These are phyloP conservation scores for Ganoderma meredithae DNA, from an alignment of 1,284 basidiomycete species.

Conservation along the genomic window DNA sequence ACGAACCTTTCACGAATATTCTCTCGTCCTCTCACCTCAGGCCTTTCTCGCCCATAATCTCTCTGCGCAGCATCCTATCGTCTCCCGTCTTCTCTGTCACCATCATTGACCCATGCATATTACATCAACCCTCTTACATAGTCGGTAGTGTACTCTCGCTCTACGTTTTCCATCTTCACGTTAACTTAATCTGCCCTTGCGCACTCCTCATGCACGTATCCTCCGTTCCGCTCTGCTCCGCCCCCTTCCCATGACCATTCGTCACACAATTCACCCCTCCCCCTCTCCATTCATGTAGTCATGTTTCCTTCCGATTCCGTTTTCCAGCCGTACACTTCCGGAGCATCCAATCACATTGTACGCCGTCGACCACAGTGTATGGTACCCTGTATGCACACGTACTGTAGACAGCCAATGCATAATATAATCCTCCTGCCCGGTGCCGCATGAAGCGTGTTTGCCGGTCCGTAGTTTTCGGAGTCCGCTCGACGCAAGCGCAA, in stretches of 20 bases:
- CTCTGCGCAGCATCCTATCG: conserved; percentile 19
- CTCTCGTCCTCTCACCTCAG: conserved; percentile 10
- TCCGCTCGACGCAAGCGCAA: not conserved
- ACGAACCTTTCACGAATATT: conserved; percentile 15
- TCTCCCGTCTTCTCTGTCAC: conserved; percentile 7
- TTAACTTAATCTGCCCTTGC: conserved; percentile 5
- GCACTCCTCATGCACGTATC: conserved; percentile 14
- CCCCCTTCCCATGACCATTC: conserved; percentile 1
- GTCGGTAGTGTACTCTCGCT: conserved; percentile 7
- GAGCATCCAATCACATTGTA: conserved; percentile 7
- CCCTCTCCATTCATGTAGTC: not conserved
- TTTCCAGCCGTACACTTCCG: conserved; percentile 8
- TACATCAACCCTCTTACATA: conserved; percentile 6
- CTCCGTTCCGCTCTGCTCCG: conserved; percentile 5
- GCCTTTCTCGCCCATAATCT: conserved; percentile 27
- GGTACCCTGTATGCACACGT: conserved; percentile 31
- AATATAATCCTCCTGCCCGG: conserved; percentile 27
- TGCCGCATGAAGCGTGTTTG: not conserved
- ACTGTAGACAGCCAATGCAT: conserved; percentile 28
- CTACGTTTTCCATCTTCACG: not conserved
- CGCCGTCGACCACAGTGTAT: conserved; percentile 13
- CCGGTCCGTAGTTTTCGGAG: conserved; percentile 3
- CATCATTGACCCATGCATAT: conserved; percentile 12
- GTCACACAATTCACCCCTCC: not conserved
- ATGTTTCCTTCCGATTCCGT: not conserved